These are phyloP conservation scores for Brassica balearica DNA, from an alignment of 441 rosid species.

Conservation along the genomic window DNA sequence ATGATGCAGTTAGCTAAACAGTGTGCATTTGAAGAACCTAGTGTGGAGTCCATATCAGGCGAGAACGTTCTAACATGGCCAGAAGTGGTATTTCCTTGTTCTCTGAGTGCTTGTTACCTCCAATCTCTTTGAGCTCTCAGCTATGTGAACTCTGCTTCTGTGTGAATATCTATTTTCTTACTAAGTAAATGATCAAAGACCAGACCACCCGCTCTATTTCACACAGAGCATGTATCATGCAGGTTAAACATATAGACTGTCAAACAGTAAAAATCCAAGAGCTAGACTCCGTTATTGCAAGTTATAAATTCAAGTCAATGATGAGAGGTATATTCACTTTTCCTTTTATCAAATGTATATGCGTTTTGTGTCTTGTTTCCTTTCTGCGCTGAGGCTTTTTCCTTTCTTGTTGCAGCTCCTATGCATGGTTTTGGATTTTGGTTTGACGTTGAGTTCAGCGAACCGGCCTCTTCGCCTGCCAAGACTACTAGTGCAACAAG, in stretches of 20 bases:
- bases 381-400: slow-evolving; percentile 27
- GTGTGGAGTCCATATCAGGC: slow-evolving; percentile 87
- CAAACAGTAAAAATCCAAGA: slow-evolving; percentile 75
- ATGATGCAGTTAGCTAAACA: slow-evolving; percentile 94
- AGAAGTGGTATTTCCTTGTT: slow-evolving; percentile 73
- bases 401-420: slow-evolving; percentile 64
- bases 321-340: slow-evolving; percentile 74
- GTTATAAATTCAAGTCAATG: slow-evolving; percentile 87
- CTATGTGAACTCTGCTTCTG: slow-evolving; percentile 13
- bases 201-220: neutral
- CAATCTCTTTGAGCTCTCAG: slow-evolving; percentile 17
- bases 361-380: neutral
- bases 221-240: slow-evolving; percentile 40
- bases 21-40: slow-evolving; percentile 97
- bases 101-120: slow-evolving; percentile 20
- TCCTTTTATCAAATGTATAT: slow-evolving; percentile 7
- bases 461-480: slow-evolving; percentile 55
- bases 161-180: slow-evolving; percentile 3
- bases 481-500: slow-evolving; percentile 42
- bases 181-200: neutral
- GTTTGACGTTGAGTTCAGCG: slow-evolving; percentile 92
- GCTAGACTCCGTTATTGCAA: slow-evolving; percentile 81
- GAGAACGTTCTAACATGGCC: slow-evolving; percentile 98
- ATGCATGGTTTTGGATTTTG: slow-evolving; percentile 98
- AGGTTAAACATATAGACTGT: slow-evolving; percentile 94